Percentiles rank a stretch among this genome's conserved stretches.
Conservation (phyloP, 2,329 filamentous ascomycete species). For the Zarea fungicola region DNA sequence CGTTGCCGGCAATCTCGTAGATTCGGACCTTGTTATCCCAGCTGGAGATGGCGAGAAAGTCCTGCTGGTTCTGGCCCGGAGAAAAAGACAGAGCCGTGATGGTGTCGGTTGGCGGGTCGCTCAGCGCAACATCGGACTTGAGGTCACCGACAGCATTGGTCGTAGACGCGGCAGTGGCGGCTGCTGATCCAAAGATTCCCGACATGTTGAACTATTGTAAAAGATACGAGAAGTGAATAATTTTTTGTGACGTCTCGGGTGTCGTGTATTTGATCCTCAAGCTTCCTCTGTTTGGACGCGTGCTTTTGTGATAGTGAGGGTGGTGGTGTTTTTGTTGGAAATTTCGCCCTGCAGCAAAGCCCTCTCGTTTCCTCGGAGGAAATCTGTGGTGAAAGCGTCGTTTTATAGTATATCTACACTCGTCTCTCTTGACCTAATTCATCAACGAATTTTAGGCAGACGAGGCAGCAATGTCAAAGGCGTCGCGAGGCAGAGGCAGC, state of each 20-base stretch:
- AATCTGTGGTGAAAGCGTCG: no score
- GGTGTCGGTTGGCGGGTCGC: slow-evolving; percentile 76
- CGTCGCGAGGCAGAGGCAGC: slow-evolving; percentile 5
- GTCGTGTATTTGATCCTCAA: no score
- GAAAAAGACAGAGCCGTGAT: slow-evolving; percentile 86
- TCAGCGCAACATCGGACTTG: slow-evolving; percentile 78
- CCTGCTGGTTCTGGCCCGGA: slow-evolving; percentile 48
- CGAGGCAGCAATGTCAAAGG: not conserved
- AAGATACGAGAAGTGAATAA: no score
- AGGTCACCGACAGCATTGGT: slow-evolving; percentile 82
- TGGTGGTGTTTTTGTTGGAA: no score
- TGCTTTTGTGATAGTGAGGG: no score
- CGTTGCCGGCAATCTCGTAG: slow-evolving; percentile 78
- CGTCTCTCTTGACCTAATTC: not conserved
- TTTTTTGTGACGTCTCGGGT: no score
- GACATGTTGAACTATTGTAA: slow-evolving; percentile 46
- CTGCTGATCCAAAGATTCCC: slow-evolving; percentile 51
- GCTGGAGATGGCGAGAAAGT: slow-evolving; percentile 83
- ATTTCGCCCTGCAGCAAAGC: no score
- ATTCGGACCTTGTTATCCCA: slow-evolving; percentile 99
- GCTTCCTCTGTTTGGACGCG: no score
- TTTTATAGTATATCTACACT: not conserved
- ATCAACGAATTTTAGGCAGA: not conserved
- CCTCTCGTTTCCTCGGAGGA: no score
- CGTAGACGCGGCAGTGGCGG: slow-evolving; percentile 45